These are phyloP conservation scores for Clonostachys rosea DNA, from an alignment of 2,329 filamentous ascomycete species.

Conservation along the genomic window DNA sequence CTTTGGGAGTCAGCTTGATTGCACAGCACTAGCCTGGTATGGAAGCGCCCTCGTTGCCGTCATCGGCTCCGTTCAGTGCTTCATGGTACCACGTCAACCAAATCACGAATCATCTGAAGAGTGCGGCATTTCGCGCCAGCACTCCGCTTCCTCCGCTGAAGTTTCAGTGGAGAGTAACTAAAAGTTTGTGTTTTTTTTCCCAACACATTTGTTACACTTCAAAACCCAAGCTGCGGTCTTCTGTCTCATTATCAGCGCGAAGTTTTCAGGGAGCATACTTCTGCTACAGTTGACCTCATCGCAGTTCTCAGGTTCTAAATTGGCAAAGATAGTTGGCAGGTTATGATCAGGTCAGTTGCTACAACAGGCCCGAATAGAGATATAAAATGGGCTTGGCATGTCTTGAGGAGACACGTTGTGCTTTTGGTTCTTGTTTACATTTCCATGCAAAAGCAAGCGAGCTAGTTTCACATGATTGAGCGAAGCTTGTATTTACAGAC, in stretches of 20 bases:
- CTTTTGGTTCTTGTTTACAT: too few relatives aligned
- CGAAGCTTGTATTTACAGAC: too few relatives aligned
- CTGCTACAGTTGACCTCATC: neutral
- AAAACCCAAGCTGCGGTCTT: too few relatives aligned
- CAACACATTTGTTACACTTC: neutral
- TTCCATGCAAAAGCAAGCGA: too few relatives aligned
- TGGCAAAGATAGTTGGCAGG: too few relatives aligned
- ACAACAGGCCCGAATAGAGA: too few relatives aligned
- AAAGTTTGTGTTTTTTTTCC: conserved; percentile 1
- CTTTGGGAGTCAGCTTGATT: conserved; percentile 52
- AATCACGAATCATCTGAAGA: conserved; percentile 20
- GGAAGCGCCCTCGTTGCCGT: conserved; percentile 52
- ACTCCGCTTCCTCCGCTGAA: conserved; percentile 17
- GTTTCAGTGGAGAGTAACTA: conserved; percentile 17
- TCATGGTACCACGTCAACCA: conserved; percentile 37
- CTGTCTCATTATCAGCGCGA: too few relatives aligned
- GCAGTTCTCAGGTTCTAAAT: neutral
- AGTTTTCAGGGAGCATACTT: too few relatives aligned
- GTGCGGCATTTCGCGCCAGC: conserved; percentile 7
- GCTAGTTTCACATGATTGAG: too few relatives aligned
- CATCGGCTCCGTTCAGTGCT: conserved; percentile 56
- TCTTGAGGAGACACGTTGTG: too few relatives aligned
- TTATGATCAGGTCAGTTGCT: too few relatives aligned
- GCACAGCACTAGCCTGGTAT: conserved; percentile 60
- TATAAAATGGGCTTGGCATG: too few relatives aligned